phyloP scores from a whole-genome alignment of 208 protist species.

The Acanthamoeba healyi region DNA sequence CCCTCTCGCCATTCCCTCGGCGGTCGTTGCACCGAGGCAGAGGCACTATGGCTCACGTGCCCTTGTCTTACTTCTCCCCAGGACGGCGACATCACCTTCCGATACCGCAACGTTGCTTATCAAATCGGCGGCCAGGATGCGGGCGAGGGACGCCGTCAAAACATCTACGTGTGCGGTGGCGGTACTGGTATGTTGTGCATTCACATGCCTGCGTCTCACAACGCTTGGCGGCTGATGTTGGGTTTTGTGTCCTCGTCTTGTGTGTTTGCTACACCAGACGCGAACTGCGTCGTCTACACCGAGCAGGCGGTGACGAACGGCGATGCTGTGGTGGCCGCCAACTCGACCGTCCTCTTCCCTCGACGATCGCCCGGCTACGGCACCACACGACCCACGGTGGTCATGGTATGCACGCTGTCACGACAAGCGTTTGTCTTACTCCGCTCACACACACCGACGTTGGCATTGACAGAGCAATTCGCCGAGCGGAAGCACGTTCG shows the following conservation, averaged over 20 bases:
- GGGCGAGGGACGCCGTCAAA: constrained; percentile 6
- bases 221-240: not conserved
- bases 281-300: constrained; percentile 1
- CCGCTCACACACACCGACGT: not conserved
- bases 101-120: constrained; percentile 13
- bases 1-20: not conserved
- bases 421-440: not conserved
- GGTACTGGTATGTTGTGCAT: too few relatives aligned
- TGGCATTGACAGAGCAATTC: not conserved
- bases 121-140: not conserved
- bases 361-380: not conserved
- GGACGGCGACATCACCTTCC: constrained; percentile 5
- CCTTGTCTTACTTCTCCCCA: not conserved
- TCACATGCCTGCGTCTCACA: not conserved
- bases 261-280: not conserved
- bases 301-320: not conserved
- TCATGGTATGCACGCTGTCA: not conserved
- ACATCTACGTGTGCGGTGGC: constrained; percentile 23
- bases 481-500: constrained; percentile 28
- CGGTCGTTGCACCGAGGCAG: too few relatives aligned
- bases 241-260: not conserved
- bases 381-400: not conserved
- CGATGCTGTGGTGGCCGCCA: not conserved
- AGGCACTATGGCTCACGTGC: not conserved
- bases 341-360: constrained; percentile 5